A percentile compares a stretch with the other conserved stretches of the same genome.
Evolutionary conservation across 2,329 filamentous ascomycete species (phyloP).

Genomic region (Apiospora saccharicola): DNA sequence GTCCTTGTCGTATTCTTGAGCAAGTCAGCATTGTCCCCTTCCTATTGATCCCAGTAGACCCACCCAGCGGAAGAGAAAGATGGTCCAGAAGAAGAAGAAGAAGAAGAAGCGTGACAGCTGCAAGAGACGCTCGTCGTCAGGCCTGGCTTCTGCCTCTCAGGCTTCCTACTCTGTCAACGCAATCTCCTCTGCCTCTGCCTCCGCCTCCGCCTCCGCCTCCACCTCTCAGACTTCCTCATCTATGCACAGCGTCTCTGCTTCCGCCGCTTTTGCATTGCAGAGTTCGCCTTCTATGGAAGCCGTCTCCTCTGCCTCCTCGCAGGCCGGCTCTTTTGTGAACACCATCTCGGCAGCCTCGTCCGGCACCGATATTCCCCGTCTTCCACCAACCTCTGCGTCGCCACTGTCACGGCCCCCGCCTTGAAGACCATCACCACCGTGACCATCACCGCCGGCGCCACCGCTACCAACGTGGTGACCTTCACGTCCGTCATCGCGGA

Average conservation of each 20-base stretch:
- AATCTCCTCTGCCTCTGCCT: neutral
- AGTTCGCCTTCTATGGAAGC: too few relatives aligned
- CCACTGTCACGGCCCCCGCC: neutral
- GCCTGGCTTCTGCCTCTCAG: neutral
- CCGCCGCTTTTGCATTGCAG: too few relatives aligned
- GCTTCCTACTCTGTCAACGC: neutral
- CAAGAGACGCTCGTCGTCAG: constrained; percentile 3
- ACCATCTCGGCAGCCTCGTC: too few relatives aligned
- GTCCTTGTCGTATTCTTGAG: too few relatives aligned
- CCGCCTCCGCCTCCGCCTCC: neutral
- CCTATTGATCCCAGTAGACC: too few relatives aligned
- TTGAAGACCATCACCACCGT: constrained; percentile 4
- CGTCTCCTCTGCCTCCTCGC: too few relatives aligned
- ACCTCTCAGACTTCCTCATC: too few relatives aligned
- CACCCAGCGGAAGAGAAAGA: too few relatives aligned
- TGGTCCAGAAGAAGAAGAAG: constrained; percentile 11
- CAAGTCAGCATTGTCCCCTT: too few relatives aligned
- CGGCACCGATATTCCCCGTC: too few relatives aligned
- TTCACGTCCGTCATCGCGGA: constrained; percentile 11
- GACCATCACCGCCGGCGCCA: constrained; percentile 2
- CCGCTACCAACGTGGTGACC: neutral
- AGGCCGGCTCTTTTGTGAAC: too few relatives aligned
- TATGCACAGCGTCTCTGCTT: too few relatives aligned
- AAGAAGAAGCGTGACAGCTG: neutral
- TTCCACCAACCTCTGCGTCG: neutral